Conservation (phyloP, 1,139 yeast species). For the Lipomyces yarrowii region DNA sequence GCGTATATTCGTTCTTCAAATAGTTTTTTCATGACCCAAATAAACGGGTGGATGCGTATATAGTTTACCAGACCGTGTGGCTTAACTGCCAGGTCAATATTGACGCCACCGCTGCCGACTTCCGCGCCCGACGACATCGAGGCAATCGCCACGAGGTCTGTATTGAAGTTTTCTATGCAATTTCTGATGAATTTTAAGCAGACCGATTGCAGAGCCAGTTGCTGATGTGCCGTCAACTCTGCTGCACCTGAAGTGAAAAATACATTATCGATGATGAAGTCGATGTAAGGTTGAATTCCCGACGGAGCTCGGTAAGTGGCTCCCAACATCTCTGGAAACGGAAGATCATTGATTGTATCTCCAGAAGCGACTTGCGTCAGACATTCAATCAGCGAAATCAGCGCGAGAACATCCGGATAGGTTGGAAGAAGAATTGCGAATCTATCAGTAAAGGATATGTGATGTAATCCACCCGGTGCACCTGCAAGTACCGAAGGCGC, state of each 20-base stretch:
- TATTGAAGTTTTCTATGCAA: constrained; percentile 65
- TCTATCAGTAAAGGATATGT: constrained; percentile 39
- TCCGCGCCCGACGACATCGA: constrained; percentile 36
- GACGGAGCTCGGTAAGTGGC: constrained; percentile 56
- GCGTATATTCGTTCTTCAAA: constrained; percentile 61
- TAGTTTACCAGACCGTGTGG: constrained; percentile 47
- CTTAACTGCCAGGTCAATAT: constrained; percentile 54
- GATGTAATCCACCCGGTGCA: constrained; percentile 27
- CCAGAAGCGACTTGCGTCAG: constrained; percentile 43
- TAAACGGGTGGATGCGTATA: constrained; percentile 65
- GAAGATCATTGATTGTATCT: constrained; percentile 42
- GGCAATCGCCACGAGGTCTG: constrained; percentile 54
- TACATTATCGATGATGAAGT: constrained; percentile 67
- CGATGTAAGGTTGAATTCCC: constrained; percentile 83
- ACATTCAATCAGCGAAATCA: constrained; percentile 54
- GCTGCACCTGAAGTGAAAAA: constrained; percentile 51
- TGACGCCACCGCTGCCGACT: constrained; percentile 39
- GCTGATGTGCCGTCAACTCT: constrained; percentile 45
- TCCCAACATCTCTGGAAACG: constrained; percentile 71
- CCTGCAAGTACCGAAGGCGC: constrained; percentile 21
- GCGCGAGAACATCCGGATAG: constrained; percentile 56
- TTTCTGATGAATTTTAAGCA: constrained; percentile 55
- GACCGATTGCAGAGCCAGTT: constrained; percentile 54
- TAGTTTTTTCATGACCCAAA: constrained; percentile 62
- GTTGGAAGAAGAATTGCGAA: constrained; percentile 39